A percentile compares a stretch with the other conserved stretches of the same genome.
Conservation (phyloP, 164 flowering plant genomes). For the Litsea cubeba region DNA sequence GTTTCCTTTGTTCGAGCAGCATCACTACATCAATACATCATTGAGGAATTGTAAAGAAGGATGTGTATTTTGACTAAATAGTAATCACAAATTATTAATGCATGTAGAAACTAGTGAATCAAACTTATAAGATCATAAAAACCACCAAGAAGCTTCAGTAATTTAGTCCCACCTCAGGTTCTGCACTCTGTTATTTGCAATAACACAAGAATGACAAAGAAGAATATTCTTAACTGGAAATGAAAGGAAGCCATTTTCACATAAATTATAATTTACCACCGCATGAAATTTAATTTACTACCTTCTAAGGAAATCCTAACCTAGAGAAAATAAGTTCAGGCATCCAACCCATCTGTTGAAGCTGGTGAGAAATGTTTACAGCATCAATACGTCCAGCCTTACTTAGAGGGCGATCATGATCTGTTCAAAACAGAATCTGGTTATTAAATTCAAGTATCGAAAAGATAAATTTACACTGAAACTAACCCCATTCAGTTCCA, state of each 20-base stretch:
- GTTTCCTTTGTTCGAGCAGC: conserved; percentile 78
- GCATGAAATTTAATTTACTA: background rate
- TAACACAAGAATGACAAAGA: background rate
- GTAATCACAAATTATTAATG: no score
- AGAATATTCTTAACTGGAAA: background rate
- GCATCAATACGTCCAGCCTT: conserved; percentile 73
- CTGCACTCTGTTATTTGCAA: background rate
- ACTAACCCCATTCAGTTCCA: background rate
- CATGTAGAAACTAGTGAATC: background rate
- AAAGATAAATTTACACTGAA: background rate
- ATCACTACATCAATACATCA: conserved; percentile 46
- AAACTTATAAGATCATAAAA: background rate
- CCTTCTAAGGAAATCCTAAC: conserved; percentile 24
- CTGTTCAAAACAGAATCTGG: conserved; percentile 24
- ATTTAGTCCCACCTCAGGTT: background rate
- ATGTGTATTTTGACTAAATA: background rate
- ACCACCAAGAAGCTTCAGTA: background rate
- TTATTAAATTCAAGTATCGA: background rate
- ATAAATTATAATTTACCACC: no score
- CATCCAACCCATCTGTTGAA: conserved; percentile 75
- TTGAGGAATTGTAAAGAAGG: background rate
- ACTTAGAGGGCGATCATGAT: conserved; percentile 92
- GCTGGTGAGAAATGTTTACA: conserved; percentile 50
- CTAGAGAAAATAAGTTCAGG: conserved; percentile 86
- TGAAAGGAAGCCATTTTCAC: background rate